Base-by-base conservation (phyloP, 805 yeast species). In the Yarrowia hollandica region DNA sequence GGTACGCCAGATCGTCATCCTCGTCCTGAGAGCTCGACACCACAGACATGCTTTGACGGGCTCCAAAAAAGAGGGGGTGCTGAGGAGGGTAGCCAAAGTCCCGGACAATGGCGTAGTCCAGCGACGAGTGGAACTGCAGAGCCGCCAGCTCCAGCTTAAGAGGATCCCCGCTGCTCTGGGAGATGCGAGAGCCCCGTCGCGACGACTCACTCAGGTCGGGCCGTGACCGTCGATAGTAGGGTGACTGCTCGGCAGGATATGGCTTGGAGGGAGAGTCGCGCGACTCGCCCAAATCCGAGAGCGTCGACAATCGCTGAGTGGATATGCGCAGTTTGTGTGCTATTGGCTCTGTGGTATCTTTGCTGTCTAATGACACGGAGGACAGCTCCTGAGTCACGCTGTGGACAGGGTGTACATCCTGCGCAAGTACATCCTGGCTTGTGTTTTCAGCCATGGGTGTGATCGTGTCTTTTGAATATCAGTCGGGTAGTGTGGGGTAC, bases 31-130 rank as follows among this genome's bases (percentile, higher is more conserved):
- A 39, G 35, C 44, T 37, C 66, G 37, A 66, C 63, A 18, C 62
- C 61, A 14, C 65, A 62, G 10, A 35, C 31, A 35, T 52, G 58
- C 63, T 65, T 5, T 69, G 74, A 1, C 71, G 68, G 26, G 75
- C 78, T 0, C 95, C 96, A 63, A 80, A 81, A 70, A 88, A 86
- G 54, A 88, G 74, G 1, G 94, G 91, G 63, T 88, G 84, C 25
- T 77, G 72, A 14, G 75, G 77, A 5, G 82, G 82, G 67, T 92
- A 91, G 22, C 91, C 98, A 75, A 82, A 92, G 72, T 92, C 98
- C 62, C 84, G 82, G 16, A 89, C 82, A 0, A 83, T 78, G 30
- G 84, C 64, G 60, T 64, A 72, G 23, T 65, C 61, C 23, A 72
- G 64, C 21, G 75, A 70, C 31, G 74, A 71, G 44, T 65, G 56